Conservation (phyloP, 257 asterid species). For the Fraxinus anomala region DNA sequence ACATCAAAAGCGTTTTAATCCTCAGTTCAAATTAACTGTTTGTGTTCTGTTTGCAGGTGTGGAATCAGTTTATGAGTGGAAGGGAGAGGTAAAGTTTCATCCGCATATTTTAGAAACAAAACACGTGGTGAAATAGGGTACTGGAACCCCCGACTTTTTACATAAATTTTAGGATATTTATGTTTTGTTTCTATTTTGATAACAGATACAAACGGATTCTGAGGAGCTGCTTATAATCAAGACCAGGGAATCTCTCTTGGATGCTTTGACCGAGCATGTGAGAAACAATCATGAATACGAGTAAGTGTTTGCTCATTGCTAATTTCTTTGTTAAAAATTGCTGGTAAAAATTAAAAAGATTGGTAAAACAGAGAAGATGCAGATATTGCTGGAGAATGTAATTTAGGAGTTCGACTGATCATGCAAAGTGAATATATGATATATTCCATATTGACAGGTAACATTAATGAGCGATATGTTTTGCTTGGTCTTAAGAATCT, state of each 20-base stretch:
- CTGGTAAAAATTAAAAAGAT: background rate
- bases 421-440: background rate
- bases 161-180: background rate
- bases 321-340: background rate
- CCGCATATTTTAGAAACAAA: background rate
- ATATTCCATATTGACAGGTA: background rate
- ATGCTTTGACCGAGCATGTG: slow-evolving; percentile 80
- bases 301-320: slow-evolving; percentile 44
- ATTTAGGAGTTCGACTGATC: background rate
- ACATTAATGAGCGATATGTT: background rate
- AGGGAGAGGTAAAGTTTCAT: slow-evolving; percentile 68
- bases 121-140: background rate
- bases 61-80: slow-evolving; percentile 89
- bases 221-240: slow-evolving; percentile 95
- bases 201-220: slow-evolving; percentile 81
- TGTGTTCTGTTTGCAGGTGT: slow-evolving; percentile 57
- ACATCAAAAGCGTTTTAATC: background rate
- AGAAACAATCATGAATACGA: slow-evolving; percentile 91
- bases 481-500: background rate
- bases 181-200: slow-evolving; percentile 7
- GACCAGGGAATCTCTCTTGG: slow-evolving; percentile 88
- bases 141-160: background rate
- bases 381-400: background rate
- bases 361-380: background rate
- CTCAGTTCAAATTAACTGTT: slow-evolving; percentile 3